These are phyloP conservation scores for Orbilia oligospora DNA, from an alignment of 2,329 filamentous ascomycete species.

Conservation along the genomic window DNA sequence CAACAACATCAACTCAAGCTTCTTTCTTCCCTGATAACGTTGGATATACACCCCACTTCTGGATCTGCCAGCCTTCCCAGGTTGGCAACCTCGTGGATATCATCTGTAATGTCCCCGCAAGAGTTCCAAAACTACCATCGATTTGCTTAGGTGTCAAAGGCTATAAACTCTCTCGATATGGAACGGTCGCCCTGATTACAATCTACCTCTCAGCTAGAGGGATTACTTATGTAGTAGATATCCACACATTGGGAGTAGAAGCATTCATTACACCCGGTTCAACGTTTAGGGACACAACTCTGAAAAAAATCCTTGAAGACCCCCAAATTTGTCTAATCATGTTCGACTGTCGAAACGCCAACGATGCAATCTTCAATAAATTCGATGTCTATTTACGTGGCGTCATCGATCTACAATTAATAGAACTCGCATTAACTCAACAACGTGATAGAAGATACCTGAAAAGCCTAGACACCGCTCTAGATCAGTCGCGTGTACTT, in stretches of 20 bases:
- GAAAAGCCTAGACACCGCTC: neutral
- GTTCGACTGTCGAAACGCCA: constrained; percentile 74
- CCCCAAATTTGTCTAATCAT: constrained; percentile 70
- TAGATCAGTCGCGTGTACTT: neutral
- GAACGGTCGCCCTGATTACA: no score
- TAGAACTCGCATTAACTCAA: constrained; percentile 70
- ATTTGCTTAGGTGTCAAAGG: no score
- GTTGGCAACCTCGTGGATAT: neutral
- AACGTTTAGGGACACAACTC: constrained; percentile 48
- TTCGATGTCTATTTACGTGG: constrained; percentile 69
- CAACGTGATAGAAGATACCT: neutral
- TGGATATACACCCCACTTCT: neutral
- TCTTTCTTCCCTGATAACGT: no score
- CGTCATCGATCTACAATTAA: constrained; percentile 72
- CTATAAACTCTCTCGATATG: no score
- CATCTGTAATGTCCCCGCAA: neutral
- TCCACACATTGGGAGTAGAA: constrained; percentile 66
- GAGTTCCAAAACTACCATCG: no score
- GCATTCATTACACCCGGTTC: constrained; percentile 68
- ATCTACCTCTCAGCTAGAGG: constrained; percentile 60
- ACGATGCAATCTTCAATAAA: constrained; percentile 71
- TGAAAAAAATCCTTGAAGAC: constrained; percentile 70
- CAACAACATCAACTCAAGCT: no score
- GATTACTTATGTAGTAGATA: constrained; percentile 69
- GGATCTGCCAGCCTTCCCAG: neutral